Base-by-base conservation (phyloP, 2,329 filamentous ascomycete species). In the Fusarium caatingaense region DNA sequence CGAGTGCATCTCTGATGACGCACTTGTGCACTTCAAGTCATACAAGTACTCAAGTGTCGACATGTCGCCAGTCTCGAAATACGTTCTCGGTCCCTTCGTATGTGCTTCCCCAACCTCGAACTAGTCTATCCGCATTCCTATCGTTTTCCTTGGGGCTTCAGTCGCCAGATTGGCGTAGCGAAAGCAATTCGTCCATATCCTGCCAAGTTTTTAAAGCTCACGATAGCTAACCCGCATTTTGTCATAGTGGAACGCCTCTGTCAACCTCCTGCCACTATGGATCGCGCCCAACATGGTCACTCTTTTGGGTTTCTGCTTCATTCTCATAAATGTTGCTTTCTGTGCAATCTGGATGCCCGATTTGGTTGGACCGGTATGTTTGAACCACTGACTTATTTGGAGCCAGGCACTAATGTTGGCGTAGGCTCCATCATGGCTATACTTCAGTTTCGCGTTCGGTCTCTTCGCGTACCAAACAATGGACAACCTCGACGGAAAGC, bases 391-490 rank as follows among this genome's bases (percentile, higher is more conserved):
- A 34, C n/a, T n/a, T 12, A 7, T 21, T 21, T 20, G 16, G 16
- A 47, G 40, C 46, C 28, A 28, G 13, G 49, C 56, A 44, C 66
- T 74, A 37, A 75, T 61, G 44, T 25, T 46, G 21, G 23, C 64
- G 18, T 51, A 96, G 91, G 93, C 91, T 21, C 94, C 94, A 11
- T 87, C 91, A 76, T 98, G 96, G 95, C 81, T 98, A 21, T 98
- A 97, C 84, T 97, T 93, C 79, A 97, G 93, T 82, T 98, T 98
- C 80, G 95, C 94, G 3, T 88, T 97, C 71, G 96, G 96, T 42
- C 87, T 99, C 63, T 99, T 97, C 91, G 96, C 97, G 93, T 97
- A 98, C 82, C 97, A 96, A 74, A 99, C 96, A 16, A 94, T 99
- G 91, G 96, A 99, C 84, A 99, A 99, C 80, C 92, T 98, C 70